Conservation (phyloP, 2,329 filamentous ascomycete genomes). For the Epichloe glyceriae region DNA sequence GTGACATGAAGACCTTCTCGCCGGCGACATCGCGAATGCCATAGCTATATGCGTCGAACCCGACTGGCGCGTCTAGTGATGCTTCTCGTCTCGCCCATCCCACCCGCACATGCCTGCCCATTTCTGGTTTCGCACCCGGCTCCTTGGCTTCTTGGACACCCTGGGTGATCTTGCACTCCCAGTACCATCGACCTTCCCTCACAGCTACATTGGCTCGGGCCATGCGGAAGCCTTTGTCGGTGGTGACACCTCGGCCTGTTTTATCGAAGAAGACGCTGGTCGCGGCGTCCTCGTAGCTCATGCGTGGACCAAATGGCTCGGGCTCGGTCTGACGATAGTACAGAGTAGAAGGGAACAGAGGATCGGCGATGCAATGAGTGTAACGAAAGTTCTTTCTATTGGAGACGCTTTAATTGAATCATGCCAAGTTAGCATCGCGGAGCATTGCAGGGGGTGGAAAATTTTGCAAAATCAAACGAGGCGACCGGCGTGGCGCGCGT, state of each 20-base stretch:
- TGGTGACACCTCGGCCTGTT: conserved; percentile 65
- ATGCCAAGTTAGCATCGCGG: conserved; percentile 2
- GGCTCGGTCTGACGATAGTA: conserved; percentile 85
- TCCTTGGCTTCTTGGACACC: conserved; percentile 42
- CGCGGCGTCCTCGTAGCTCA: conserved; percentile 88
- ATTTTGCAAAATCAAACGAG: neutral
- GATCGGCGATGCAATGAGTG: conserved; percentile 80
- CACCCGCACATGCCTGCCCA: conserved; percentile 59
- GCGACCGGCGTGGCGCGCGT: neutral
- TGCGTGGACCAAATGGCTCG: conserved; percentile 66
- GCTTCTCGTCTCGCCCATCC: conserved; percentile 78
- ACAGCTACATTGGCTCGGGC: conserved; percentile 82
- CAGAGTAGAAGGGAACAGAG: conserved; percentile 70
- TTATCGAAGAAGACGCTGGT: conserved; percentile 73
- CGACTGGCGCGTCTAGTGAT: conserved; percentile 69
- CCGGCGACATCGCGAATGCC: conserved; percentile 80
- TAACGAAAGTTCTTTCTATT: conserved; percentile 74
- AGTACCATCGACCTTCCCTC: conserved; percentile 83
- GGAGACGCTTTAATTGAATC: conserved; percentile 33
- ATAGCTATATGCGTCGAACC: conserved; percentile 88
- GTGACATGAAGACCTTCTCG: conserved; percentile 85
- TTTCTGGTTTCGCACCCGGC: conserved; percentile 30
- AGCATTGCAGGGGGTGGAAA: neutral
- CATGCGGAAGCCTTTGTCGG: conserved; percentile 87
- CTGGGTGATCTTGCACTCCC: conserved; percentile 79